Evolutionary conservation across 768 basidiomycete genomes (phyloP).

Genomic region (Rhodotorula babjevae): DNA sequence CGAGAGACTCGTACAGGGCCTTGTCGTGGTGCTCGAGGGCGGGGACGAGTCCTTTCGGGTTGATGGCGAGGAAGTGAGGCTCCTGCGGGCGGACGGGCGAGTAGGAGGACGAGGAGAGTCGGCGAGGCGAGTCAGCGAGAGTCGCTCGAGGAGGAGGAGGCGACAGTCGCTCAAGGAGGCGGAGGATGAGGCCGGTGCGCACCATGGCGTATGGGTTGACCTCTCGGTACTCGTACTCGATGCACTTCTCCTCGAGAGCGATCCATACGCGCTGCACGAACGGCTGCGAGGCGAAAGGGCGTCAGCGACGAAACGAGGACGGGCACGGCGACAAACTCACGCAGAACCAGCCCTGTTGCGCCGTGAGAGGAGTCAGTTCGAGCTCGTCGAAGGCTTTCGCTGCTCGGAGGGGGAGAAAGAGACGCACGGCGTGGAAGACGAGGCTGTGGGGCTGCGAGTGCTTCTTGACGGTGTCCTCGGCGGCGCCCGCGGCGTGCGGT

Average conservation of each 20-base stretch:
- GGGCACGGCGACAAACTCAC: neutral
- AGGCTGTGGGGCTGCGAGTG: slow-evolving; percentile 58
- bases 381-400: neutral
- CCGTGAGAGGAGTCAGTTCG: neutral
- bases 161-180: neutral
- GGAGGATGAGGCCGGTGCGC: neutral
- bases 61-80: slow-evolving; percentile 68
- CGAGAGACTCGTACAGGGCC: slow-evolving; percentile 67
- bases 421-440: slow-evolving; percentile 54
- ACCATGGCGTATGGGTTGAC: slow-evolving; percentile 40
- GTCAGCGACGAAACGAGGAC: neutral
- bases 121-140: too few species aligned
- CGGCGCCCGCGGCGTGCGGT: slow-evolving; percentile 59
- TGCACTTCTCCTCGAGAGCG: slow-evolving; percentile 62
- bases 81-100: slow-evolving; percentile 51
- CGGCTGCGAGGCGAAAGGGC: slow-evolving; percentile 55
- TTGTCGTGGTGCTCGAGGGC: slow-evolving; percentile 50
- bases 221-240: slow-evolving; percentile 77
- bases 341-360: neutral
- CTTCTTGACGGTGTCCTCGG: slow-evolving; percentile 54
- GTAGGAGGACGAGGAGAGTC: too few species aligned
- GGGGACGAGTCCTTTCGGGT: slow-evolving; percentile 77
- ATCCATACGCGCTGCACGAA: slow-evolving; percentile 81
- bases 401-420: slow-evolving; percentile 52
- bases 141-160: too few species aligned